Percentiles rank a stretch among this genome's conserved stretches.
phyloP scores from a whole-genome alignment of 2,329 filamentous ascomycete genomes.

The Alternaria brassicae region DNA sequence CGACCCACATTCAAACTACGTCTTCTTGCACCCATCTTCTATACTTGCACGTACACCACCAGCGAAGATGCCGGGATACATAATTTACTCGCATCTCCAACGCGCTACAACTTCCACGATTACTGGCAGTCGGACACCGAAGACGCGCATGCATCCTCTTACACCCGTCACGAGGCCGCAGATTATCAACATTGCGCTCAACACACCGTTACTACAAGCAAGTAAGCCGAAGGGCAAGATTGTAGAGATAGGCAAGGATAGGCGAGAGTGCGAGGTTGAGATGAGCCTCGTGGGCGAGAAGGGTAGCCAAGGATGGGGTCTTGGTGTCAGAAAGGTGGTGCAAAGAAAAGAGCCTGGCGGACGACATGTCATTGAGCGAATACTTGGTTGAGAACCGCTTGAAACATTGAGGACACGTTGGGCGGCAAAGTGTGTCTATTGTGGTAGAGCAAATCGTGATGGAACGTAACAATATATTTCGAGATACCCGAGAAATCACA shows the following conservation, averaged over 20 bases:
- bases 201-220: slow-evolving; percentile 82
- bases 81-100: slow-evolving; percentile 88
- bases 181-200: slow-evolving; percentile 79
- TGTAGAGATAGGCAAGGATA: slow-evolving; percentile 56
- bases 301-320: slow-evolving; percentile 75
- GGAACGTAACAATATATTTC: background rate
- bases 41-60: slow-evolving; percentile 68
- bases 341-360: slow-evolving; percentile 75
- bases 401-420: background rate
- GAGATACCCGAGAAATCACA: background rate
- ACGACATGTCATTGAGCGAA: slow-evolving; percentile 73
- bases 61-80: slow-evolving; percentile 74
- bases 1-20: slow-evolving; percentile 66
- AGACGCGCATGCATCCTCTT: slow-evolving; percentile 86
- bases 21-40: slow-evolving; percentile 88
- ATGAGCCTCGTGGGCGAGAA: slow-evolving; percentile 76
- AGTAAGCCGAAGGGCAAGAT: slow-evolving; percentile 93
- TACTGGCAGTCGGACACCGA: slow-evolving; percentile 53
- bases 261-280: slow-evolving; percentile 82
- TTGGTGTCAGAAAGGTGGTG: slow-evolving; percentile 83
- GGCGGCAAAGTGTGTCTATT: background rate
- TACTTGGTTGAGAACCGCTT: slow-evolving; percentile 39
- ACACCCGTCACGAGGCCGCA: slow-evolving; percentile 79
- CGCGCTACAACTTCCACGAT: slow-evolving; percentile 61
- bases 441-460: background rate